These are phyloP conservation scores for Leucogyrophana mollusca DNA, from an alignment of 768 basidiomycete genomes.

Conservation along the genomic window DNA sequence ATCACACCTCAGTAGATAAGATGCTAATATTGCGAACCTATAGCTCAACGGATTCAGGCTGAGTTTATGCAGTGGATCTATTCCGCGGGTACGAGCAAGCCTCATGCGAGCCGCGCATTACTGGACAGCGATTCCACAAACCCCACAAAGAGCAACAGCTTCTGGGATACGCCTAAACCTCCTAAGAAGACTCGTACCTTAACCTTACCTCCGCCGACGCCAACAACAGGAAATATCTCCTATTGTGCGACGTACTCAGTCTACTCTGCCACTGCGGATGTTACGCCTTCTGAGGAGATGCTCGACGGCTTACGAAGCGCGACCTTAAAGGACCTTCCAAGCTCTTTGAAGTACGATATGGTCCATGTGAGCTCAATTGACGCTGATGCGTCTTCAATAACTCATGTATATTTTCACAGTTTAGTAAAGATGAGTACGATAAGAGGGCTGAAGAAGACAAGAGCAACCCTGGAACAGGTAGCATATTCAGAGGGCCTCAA, in stretches of 20 bases:
- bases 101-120: not conserved
- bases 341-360: constrained; percentile 66
- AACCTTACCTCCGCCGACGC: too few relatives aligned
- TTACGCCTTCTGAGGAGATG: constrained; percentile 58
- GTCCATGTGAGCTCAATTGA: constrained; percentile 63
- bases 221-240: too few relatives aligned
- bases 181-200: too few relatives aligned
- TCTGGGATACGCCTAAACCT: not conserved
- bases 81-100: too few relatives aligned
- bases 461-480: constrained; percentile 55
- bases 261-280: constrained; percentile 40
- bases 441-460: constrained; percentile 63
- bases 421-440: constrained; percentile 73
- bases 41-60: too few relatives aligned
- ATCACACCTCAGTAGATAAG: not conserved
- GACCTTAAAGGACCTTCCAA: constrained; percentile 89
- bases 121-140: not conserved
- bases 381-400: not conserved
- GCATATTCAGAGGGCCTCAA: constrained; percentile 60
- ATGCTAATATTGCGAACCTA: too few relatives aligned
- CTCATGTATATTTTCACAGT: constrained; percentile 37
- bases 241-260: constrained; percentile 6
- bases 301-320: constrained; percentile 71
- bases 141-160: not conserved
- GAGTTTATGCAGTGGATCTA: too few relatives aligned